Percentiles rank a stretch among this genome's conserved stretches.
These are phyloP conservation scores for Magnolia officinalis DNA, from an alignment of 164 flowering plant genomes.

Conservation along the genomic window DNA sequence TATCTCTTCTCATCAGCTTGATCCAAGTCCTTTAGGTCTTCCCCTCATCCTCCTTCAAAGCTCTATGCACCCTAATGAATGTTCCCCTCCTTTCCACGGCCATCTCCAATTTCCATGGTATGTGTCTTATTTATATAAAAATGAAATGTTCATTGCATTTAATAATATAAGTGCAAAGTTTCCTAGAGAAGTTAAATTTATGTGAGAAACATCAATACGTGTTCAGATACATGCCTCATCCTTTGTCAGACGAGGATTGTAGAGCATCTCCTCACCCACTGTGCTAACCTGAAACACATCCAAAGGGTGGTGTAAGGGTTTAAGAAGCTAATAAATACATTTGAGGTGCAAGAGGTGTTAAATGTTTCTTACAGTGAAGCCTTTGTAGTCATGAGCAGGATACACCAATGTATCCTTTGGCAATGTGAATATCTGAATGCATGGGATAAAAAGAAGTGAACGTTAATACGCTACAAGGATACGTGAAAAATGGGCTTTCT, in stretches of 20 bases:
- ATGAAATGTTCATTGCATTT: no score
- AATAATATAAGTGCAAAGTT: no score
- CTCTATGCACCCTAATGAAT: no score
- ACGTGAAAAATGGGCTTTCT: not conserved
- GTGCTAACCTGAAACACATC: conserved; percentile 61
- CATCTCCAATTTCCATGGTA: no score
- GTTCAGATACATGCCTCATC: conserved; percentile 50
- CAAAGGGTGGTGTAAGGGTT: conserved; percentile 15
- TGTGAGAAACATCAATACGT: not conserved
- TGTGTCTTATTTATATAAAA: no score
- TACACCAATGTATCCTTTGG: conserved; percentile 79
- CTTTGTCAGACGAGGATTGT: conserved; percentile 80
- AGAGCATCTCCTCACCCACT: conserved; percentile 80
- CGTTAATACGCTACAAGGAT: not conserved
- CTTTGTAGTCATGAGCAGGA: conserved; percentile 96
- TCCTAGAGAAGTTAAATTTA: not conserved
- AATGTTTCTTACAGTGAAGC: conserved; percentile 59
- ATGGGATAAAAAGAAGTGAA: conserved; percentile 1
- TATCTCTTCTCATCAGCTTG: no score
- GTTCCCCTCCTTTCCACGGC: no score
- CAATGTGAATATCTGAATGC: conserved; percentile 78
- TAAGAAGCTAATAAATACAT: conserved; percentile 17
- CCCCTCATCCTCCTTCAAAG: no score
- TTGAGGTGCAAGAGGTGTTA: not conserved
- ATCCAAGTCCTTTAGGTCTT: no score